Percentiles rank a stretch among this genome's conserved stretches.
Evolutionary conservation across 2,329 filamentous ascomycete genomes (phyloP).

Genomic region (Mycogone perniciosa): DNA sequence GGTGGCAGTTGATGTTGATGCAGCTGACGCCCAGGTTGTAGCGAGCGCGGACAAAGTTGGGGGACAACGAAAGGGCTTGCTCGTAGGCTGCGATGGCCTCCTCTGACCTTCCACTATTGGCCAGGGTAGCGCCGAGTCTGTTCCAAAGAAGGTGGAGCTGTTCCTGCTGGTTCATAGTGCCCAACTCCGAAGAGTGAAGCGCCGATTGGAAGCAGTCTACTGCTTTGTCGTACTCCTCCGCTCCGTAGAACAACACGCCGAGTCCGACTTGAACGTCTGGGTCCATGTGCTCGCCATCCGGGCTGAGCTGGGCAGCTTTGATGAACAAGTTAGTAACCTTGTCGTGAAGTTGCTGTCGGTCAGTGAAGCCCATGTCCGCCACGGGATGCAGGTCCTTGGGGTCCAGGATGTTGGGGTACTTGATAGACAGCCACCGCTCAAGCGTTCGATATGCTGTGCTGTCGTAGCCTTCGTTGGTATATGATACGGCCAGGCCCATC

Average conservation of each 20-base stretch:
- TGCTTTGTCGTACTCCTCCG: conserved; percentile 96
- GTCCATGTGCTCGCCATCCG: conserved; percentile 91
- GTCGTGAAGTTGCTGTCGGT: conserved; percentile 81
- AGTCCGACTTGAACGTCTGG: conserved; percentile 96
- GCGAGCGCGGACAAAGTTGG: conserved; percentile 93
- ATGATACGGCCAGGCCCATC: conserved; percentile 93
- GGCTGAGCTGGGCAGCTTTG: conserved; percentile 82
- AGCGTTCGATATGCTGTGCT: conserved; percentile 92
- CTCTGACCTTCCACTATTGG: conserved; percentile 87
- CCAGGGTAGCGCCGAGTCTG: conserved; percentile 87
- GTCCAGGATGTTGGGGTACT: conserved; percentile 79
- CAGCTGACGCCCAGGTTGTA: conserved; percentile 96
- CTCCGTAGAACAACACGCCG: conserved; percentile 94
- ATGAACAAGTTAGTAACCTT: conserved; percentile 90
- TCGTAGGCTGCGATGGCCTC: conserved; percentile 97
- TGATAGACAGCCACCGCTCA: conserved; percentile 92
- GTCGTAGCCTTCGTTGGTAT: conserved; percentile 98
- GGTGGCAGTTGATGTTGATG: conserved; percentile 95
- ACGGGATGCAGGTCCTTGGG: conserved; percentile 65
- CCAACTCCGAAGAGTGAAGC: conserved; percentile 76
- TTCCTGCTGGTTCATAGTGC: conserved; percentile 73
- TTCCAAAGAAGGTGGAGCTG: conserved; percentile 97
- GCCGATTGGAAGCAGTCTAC: conserved; percentile 97
- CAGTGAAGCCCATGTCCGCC: conserved; percentile 88
- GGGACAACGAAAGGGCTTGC: conserved; percentile 79